Evolutionary conservation across 176 grass and related monocot genomes (phyloP).

Genomic region (Pontederia crassipes): DNA sequence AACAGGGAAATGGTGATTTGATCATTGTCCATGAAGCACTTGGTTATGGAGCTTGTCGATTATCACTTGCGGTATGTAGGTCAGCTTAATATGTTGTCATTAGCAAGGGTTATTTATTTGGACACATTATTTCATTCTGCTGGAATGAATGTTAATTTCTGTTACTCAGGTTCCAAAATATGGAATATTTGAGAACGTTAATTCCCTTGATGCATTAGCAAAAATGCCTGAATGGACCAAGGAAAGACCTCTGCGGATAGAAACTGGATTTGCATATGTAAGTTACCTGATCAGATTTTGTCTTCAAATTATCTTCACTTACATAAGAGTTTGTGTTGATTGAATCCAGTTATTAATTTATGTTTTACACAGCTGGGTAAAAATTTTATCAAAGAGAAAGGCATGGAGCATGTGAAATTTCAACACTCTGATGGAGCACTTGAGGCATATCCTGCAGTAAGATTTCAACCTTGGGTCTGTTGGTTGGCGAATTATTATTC

Average conservation of each 20-base stretch:
- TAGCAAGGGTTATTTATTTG: constrained; percentile 6
- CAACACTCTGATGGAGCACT: constrained; percentile 76
- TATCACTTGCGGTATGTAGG: constrained; percentile 70
- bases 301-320: background rate
- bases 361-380: constrained; percentile 48
- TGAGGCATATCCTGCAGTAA: constrained; percentile 92
- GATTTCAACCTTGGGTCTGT: constrained; percentile 14
- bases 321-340: background rate
- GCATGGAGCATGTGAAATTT: constrained; percentile 56
- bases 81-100: constrained; percentile 1
- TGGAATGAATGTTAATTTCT: constrained; percentile 9
- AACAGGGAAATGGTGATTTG: constrained; percentile 67
- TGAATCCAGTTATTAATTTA: constrained; percentile 18
- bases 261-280: constrained; percentile 94
- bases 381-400: constrained; percentile 70
- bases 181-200: constrained; percentile 84
- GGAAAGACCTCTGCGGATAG: constrained; percentile 65
- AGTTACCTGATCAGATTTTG: constrained; percentile 8
- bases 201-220: constrained; percentile 60
- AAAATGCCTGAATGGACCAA: constrained; percentile 84
- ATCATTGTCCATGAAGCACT: constrained; percentile 90
- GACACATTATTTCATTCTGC: constrained; percentile 1
- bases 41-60: constrained; percentile 60
- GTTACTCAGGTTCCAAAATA: constrained; percentile 77
- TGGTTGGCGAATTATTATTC: background rate